Conservation (phyloP, 305 asterid genomes). For the Solanum hybrid region DNA sequence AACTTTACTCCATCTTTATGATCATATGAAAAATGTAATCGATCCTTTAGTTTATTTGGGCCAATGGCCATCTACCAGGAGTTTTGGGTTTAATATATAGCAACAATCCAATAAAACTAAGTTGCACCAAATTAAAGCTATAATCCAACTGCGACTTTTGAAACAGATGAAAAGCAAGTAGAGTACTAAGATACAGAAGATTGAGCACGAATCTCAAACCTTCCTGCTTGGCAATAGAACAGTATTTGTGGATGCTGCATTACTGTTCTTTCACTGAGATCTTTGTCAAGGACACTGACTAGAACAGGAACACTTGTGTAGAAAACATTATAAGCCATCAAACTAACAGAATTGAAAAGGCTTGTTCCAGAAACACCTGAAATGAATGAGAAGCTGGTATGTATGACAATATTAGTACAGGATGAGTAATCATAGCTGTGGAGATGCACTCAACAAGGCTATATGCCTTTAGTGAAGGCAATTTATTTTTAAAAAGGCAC, state of each 20-base stretch:
- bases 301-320: conserved; percentile 95
- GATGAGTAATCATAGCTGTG: conserved; percentile 6
- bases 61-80: neutral
- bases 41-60: neutral
- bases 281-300: conserved; percentile 90
- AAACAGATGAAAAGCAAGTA: neutral
- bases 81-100: neutral
- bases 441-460: neutral
- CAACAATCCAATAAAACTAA: neutral
- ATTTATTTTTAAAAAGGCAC: neutral
- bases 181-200: neutral
- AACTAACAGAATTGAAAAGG: conserved; percentile 89
- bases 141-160: neutral
- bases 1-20: neutral
- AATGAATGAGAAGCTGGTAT: conserved; percentile 79
- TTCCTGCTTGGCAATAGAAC: conserved; percentile 97
- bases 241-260: conserved; percentile 98
- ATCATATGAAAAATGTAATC: neutral
- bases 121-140: neutral
- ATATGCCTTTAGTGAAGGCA: neutral
- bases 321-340: conserved; percentile 98
- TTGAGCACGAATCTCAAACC: conserved; percentile 39
- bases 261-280: conserved; percentile 87
- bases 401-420: conserved; percentile 35
- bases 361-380: conserved; percentile 99